Percentiles rank a stretch among this genome's conserved stretches.
phyloP scores from a whole-genome alignment of 805 yeast species.

The Kurtzmaniella cleridarum region DNA sequence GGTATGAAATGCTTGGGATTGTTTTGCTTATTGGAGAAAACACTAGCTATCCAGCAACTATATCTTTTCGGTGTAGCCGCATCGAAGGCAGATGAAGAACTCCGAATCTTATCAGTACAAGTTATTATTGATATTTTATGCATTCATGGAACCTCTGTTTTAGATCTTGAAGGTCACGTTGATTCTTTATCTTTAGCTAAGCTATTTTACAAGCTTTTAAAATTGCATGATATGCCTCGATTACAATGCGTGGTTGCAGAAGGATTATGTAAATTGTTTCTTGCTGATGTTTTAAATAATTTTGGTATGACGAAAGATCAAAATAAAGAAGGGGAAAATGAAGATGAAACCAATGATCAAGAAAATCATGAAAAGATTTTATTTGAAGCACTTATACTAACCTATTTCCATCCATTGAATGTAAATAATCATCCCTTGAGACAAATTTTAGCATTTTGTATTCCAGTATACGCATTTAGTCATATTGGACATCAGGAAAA shows the following conservation, averaged over 20 bases:
- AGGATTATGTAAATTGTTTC: constrained; percentile 74
- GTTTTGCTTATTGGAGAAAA: constrained; percentile 64
- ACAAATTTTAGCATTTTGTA: constrained; percentile 79
- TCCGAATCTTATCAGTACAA: constrained; percentile 59
- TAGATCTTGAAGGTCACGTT: constrained; percentile 47
- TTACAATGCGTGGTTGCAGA: constrained; percentile 81
- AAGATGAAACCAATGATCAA: constrained; percentile 19
- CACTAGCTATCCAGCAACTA: constrained; percentile 57
- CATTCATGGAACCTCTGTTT: constrained; percentile 65
- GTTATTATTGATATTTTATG: constrained; percentile 75
- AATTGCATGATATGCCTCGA: constrained; percentile 50
- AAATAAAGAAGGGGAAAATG: constrained; percentile 25
- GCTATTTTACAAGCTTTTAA: constrained; percentile 61
- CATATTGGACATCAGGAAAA: constrained; percentile 66
- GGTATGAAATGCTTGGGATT: constrained; percentile 78
- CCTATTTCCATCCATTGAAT: constrained; percentile 71
- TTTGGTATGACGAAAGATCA: constrained; percentile 35
- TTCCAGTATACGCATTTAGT: constrained; percentile 83
- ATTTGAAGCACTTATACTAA: constrained; percentile 62
- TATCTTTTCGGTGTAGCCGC: constrained; percentile 65
- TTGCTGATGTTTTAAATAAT: constrained; percentile 71
- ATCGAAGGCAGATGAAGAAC: constrained; percentile 58
- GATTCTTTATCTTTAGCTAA: constrained; percentile 64
- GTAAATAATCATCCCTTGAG: constrained; percentile 58
- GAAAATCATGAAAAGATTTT: constrained; percentile 32